Conservation (phyloP, 2,329 filamentous ascomycete species). For the Fusarium papillatum region DNA sequence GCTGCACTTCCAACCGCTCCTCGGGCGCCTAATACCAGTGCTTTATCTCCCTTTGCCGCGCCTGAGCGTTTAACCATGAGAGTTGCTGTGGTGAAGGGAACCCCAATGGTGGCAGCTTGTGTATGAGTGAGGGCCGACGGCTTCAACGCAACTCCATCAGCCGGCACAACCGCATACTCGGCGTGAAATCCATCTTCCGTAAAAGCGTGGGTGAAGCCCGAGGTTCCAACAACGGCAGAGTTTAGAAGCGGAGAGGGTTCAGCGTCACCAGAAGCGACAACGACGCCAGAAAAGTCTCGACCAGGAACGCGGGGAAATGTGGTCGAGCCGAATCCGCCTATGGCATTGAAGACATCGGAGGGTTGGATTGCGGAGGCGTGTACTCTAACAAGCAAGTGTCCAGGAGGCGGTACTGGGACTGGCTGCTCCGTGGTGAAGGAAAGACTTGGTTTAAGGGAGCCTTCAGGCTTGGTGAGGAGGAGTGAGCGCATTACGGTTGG, state of each 20-base stretch:
- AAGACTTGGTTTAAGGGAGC: background rate
- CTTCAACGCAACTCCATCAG: background rate
- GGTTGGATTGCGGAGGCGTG: conserved; percentile 1
- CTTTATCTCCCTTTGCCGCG: background rate
- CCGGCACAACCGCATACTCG: background rate
- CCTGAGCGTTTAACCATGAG: background rate
- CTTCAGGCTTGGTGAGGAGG: background rate
- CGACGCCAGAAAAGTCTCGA: background rate
- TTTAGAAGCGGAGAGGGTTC: background rate
- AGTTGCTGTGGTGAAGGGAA: conserved; percentile 1
- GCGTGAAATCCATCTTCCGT: conserved; percentile 1
- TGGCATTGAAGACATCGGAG: background rate
- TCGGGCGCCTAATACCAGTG: background rate
- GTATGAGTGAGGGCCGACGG: background rate
- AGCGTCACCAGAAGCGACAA: background rate
- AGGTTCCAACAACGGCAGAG: background rate
- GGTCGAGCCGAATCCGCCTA: background rate
- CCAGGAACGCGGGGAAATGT: conserved; percentile 1
- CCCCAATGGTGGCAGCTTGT: background rate
- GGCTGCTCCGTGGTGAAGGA: background rate
- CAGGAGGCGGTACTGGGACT: background rate
- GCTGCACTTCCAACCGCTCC: background rate
- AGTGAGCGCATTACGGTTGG: background rate
- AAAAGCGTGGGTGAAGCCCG: background rate
- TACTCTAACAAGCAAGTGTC: background rate